These are phyloP conservation scores for Aurifilum marmelostoma DNA, from an alignment of 2,329 filamentous ascomycete species.

Conservation along the genomic window DNA sequence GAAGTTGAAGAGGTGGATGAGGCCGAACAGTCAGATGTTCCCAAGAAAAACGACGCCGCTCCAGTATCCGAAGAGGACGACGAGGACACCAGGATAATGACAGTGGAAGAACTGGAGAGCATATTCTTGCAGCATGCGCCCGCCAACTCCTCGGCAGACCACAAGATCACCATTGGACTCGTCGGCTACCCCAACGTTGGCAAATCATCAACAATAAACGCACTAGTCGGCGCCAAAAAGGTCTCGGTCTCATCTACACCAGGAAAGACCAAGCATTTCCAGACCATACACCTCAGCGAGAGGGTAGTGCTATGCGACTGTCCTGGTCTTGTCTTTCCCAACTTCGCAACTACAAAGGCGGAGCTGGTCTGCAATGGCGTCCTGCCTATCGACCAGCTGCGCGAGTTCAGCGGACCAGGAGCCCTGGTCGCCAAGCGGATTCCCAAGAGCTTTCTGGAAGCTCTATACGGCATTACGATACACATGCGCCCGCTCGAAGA, in stretches of 20 bases:
- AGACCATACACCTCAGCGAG: conserved; percentile 92
- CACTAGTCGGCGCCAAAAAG: conserved; percentile 97
- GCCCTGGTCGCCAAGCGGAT: conserved; percentile 83
- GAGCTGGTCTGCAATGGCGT: conserved; percentile 95
- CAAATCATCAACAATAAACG: conserved; percentile 99
- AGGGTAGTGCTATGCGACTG: conserved; percentile 95
- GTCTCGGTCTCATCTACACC: conserved; percentile 97
- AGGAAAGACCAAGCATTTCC: conserved; percentile 99
- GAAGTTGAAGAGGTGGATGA: conserved; percentile 34
- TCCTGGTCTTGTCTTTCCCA: conserved; percentile 96
- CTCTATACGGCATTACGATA: conserved; percentile 92
- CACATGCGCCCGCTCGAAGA: conserved; percentile 80
- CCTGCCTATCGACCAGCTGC: conserved; percentile 92
- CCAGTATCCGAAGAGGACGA: conserved; percentile 48
- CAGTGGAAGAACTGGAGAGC: conserved; percentile 87
- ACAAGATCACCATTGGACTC: conserved; percentile 85
- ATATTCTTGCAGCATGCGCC: conserved; percentile 79
- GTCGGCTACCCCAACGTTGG: conserved; percentile 99
- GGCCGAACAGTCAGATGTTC: conserved; percentile 30
- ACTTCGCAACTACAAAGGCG: conserved; percentile 95
- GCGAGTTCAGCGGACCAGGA: conserved; percentile 88
- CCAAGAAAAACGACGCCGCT: conserved; percentile 43
- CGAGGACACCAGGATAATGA: conserved; percentile 77
- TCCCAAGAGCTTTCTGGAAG: conserved; percentile 86
- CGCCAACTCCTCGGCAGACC: conserved; percentile 50